Evolutionary conservation across 2,329 filamentous ascomycete genomes (phyloP).

Genomic region (Pyrenophora graminea): DNA sequence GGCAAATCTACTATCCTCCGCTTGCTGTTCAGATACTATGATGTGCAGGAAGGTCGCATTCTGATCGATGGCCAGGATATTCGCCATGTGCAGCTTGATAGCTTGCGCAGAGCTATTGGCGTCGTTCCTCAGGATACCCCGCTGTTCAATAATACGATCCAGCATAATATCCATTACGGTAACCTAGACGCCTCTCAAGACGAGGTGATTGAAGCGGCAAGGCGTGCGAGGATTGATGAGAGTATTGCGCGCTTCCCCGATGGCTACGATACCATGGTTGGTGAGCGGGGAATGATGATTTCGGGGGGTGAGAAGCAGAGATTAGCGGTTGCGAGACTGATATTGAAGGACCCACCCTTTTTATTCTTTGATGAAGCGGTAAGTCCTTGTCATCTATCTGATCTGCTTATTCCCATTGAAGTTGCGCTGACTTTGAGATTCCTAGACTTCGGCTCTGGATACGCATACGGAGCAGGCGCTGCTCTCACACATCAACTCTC

Average conservation of each 20-base stretch:
- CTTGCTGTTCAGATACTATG: slow-evolving; percentile 92
- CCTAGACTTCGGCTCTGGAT: slow-evolving; percentile 78
- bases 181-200: slow-evolving; percentile 75
- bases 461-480: slow-evolving; percentile 92
- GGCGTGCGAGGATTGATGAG: slow-evolving; percentile 82
- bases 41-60: slow-evolving; percentile 82
- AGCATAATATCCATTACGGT: slow-evolving; percentile 94
- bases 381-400: slow-evolving; percentile 33
- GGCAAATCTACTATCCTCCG: slow-evolving; percentile 93
- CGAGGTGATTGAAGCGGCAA: slow-evolving; percentile 75
- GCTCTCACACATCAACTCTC: slow-evolving; percentile 89
- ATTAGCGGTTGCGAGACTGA: slow-evolving; percentile 77
- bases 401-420: not conserved
- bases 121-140: slow-evolving; percentile 97
- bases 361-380: slow-evolving; percentile 93
- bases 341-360: slow-evolving; percentile 86
- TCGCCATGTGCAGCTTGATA: slow-evolving; percentile 78
- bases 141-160: slow-evolving; percentile 94
- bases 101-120: slow-evolving; percentile 81
- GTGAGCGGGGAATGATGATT: slow-evolving; percentile 95
- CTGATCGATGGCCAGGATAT: slow-evolving; percentile 93
- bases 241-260: slow-evolving; percentile 73
- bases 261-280: slow-evolving; percentile 89
- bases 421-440: too few relatives aligned
- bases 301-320: slow-evolving; percentile 93